Evolutionary conservation across 2,329 filamentous ascomycete genomes (phyloP), one percentile per base, ranked within the genome.

Genomic region (Endothia cerciana): DNA sequence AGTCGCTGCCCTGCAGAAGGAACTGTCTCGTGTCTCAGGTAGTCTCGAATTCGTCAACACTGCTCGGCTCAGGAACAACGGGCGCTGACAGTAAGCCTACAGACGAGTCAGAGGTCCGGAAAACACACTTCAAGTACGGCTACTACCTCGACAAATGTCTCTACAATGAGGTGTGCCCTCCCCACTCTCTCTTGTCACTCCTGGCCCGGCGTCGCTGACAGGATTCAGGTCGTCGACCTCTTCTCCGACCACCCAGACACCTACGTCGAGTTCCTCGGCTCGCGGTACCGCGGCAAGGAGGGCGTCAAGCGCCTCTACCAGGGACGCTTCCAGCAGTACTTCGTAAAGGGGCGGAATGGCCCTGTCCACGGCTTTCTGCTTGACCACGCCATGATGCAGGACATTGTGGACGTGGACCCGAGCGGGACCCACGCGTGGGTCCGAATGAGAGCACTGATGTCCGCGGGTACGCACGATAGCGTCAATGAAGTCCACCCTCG

Each of bases 101-200:
- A 83, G 83, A 85, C 65, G 82, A 85, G 72, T 80, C 82, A 43
- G 82, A 85, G 69, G 79, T 86, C 57, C 81, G 82, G 65, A 85
- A 85, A 71, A 78, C 82, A 3, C 84, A 86, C 71, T 84, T 83
- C 77, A 85, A 83, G 67, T 87, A 86, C 73, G 84, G 84, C 33
- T 86, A 87, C 73, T 87, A 86, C 71, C 77, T 87, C 33, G 84
- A 87, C 75, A 87, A 87, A 69, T 87, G 84, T 67, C 76, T 87
- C 1, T 87, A 86, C 74, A 80, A 85, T 68, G 82, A 86, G 76
- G 83, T 81, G 62, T 57, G 66, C 47, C 45, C n/a, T 6, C 22
- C 49, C 22, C 7, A 2, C 15, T 2, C 36, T 19, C 10, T 10
- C 56, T 17, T 1, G 11, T 5, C 17, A 2, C 33, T 38, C 11